These are phyloP conservation scores for Typha latifolia DNA, from an alignment of 176 grass and related monocot species.

Conservation along the genomic window DNA sequence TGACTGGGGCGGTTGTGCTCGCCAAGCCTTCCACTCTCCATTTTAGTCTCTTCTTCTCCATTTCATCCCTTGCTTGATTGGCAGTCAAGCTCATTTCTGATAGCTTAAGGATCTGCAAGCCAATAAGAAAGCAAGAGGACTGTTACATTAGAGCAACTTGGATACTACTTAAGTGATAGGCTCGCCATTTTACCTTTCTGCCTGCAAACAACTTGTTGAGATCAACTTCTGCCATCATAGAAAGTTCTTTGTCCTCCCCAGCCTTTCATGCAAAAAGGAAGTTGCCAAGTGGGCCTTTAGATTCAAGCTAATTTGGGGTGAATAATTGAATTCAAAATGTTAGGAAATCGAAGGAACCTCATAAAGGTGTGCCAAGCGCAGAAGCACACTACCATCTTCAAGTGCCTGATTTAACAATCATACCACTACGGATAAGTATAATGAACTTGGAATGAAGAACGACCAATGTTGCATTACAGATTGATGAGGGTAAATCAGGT, in stretches of 20 bases:
- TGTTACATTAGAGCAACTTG: neutral
- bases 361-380: constrained; percentile 46
- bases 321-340: constrained; percentile 4
- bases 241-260: constrained; percentile 41
- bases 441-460: no score
- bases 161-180: neutral
- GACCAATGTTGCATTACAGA: no score
- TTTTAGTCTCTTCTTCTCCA: constrained; percentile 39
- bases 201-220: constrained; percentile 40
- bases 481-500: no score
- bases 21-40: constrained; percentile 24
- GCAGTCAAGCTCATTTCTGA: constrained; percentile 37
- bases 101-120: constrained; percentile 27
- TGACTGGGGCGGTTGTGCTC: neutral
- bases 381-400: constrained; percentile 39
- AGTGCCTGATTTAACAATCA: constrained; percentile 18
- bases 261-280: constrained; percentile 13
- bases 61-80: constrained; percentile 33
- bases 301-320: neutral
- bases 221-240: constrained; percentile 24
- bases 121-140: neutral
- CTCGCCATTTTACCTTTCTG: constrained; percentile 28
- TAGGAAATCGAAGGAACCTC: constrained; percentile 20
- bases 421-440: no score
- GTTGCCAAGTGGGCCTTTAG: neutral